Base-by-base conservation (phyloP, 1,284 basidiomycete genomes). In the Microbotryum silenes-acaulis region DNA sequence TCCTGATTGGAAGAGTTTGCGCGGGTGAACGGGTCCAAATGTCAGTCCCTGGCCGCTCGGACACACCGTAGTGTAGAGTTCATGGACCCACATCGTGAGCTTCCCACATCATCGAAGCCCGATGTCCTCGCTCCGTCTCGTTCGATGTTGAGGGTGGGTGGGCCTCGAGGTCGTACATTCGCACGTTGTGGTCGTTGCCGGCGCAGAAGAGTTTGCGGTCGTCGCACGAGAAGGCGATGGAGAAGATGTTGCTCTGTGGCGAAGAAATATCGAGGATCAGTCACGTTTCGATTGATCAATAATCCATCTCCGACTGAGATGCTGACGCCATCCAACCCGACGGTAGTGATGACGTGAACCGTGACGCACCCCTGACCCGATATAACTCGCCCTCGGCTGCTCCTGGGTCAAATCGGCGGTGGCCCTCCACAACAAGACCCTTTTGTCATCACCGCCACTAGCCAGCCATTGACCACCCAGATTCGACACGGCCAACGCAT, bases 391-490 rank as follows among this genome's bases (percentile, higher is more conserved):
- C 20, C 77, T 74, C 3, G 81, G 78, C 74, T 89, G 86, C 37
- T 21, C 21, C 4, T 56, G 42, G 23, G 16, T 54, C 6, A 47
- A 14, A 16, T 45, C 58, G 25, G 42, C 59, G 4, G 54, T 18
- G 44, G 65, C 33, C n/a, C 61, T 48, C 56, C 50, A 61, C 1
- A 65, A 51, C 6, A 65, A 10, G 8, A 53, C 61, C 12, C 60
- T 67, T 78, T 59, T 72, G 85, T 87, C 87, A 73, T 89, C 87
- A 31, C 87, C 87, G 16, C 83, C 87, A 72, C 83, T 87, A 0
- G 86, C 87, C 37, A 89, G 74, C 79, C 83, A 88, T 62, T 82
- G 77, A 1, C 85, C 85, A 47, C 81, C 80, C 8, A 79, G 76
- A 3, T 77, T 77, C 2, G 86, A 87, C 71, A 87, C 84, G 0